Conservation (phyloP, 1,284 basidiomycete genomes). For the Melampsora americana region DNA sequence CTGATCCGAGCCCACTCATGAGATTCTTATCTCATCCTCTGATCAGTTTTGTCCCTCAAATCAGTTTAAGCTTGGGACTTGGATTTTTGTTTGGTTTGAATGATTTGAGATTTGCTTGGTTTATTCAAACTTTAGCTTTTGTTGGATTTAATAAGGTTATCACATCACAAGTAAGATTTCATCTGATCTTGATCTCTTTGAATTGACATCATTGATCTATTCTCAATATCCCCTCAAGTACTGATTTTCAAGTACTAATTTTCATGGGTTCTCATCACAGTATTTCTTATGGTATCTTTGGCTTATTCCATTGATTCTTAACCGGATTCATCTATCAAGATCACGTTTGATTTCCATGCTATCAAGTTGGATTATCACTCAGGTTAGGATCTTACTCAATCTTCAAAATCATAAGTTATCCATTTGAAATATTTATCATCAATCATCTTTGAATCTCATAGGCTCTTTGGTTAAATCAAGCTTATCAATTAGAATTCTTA, state of each 20-base stretch:
- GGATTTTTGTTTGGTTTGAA: constrained; percentile 66
- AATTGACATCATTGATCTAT: too few relatives aligned
- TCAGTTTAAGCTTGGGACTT: constrained; percentile 64
- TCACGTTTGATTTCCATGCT: constrained; percentile 59
- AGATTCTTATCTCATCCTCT: constrained; percentile 50
- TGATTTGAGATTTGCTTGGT: constrained; percentile 74
- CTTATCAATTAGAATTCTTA: constrained; percentile 82
- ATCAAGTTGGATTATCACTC: constrained; percentile 70
- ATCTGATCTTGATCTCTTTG: not conserved
- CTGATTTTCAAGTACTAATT: not conserved
- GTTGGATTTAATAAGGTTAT: constrained; percentile 97
- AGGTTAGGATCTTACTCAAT: constrained; percentile 53
- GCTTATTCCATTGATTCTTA: constrained; percentile 75
- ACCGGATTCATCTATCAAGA: constrained; percentile 60
- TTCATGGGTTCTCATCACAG: constrained; percentile 57
- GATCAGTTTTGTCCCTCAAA: constrained; percentile 63
- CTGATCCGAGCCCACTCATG: not conserved
- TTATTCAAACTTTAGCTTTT: constrained; percentile 84
- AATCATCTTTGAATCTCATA: constrained; percentile 51
- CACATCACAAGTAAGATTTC: constrained; percentile 75
- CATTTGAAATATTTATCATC: not conserved
- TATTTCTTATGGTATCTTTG: constrained; percentile 98
- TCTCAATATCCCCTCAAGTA: not conserved
- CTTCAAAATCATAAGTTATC: not conserved
- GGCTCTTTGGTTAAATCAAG: constrained; percentile 77